Evolutionary conservation across 2,329 filamentous ascomycete genomes (phyloP).

Genomic region (Tolypocladium inflatum): DNA sequence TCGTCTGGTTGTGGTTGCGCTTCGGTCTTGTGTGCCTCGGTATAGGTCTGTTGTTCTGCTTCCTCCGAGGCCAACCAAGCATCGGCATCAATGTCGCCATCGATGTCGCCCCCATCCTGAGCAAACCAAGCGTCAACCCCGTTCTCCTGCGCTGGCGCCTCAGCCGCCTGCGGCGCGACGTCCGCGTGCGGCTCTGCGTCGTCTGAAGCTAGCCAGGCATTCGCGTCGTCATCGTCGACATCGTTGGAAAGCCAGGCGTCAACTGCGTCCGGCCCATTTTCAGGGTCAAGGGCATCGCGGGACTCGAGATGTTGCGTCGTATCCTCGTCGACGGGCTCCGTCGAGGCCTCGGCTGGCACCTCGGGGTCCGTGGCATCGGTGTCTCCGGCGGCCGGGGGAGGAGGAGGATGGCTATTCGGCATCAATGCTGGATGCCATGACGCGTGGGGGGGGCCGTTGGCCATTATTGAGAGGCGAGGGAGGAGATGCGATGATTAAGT

Average conservation of each 20-base stretch:
- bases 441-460: conserved; percentile 22
- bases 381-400: background rate
- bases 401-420: conserved; percentile 16
- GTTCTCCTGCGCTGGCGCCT: background rate
- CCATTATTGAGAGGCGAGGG: conserved; percentile 20
- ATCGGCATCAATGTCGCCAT: conserved; percentile 11
- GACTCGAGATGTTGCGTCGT: conserved; percentile 6
- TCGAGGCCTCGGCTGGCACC: conserved; percentile 4
- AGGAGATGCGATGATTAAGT: conserved; percentile 2
- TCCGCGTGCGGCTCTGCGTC: background rate
- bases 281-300: conserved; percentile 3
- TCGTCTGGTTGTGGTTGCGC: background rate
- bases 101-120: conserved; percentile 8
- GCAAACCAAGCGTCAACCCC: background rate
- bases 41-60: conserved; percentile 5
- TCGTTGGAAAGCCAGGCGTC: conserved; percentile 12
- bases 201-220: conserved; percentile 14
- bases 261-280: conserved; percentile 2
- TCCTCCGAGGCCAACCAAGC: conserved; percentile 15
- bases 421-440: conserved; percentile 32
- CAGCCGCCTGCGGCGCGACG: background rate
- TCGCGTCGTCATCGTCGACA: conserved; percentile 6
- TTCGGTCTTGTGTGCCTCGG: conserved; percentile 6
- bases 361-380: background rate
- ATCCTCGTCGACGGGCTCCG: conserved; percentile 2